phyloP scores from a whole-genome alignment of 257 asterid genomes.

The Lithospermum erythrorhizon region DNA sequence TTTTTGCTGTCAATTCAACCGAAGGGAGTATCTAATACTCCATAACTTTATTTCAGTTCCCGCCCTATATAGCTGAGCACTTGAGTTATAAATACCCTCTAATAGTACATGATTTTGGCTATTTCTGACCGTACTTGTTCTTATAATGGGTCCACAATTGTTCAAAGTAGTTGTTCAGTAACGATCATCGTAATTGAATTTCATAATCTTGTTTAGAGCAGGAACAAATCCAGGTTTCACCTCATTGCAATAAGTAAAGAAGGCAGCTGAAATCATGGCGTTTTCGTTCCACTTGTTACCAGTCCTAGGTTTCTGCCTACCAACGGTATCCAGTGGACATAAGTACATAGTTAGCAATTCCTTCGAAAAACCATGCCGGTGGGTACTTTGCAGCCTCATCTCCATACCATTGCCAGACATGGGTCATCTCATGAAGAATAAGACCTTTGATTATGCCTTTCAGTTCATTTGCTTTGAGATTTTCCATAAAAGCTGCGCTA shows the following conservation, averaged over 20 bases:
- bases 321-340: not conserved
- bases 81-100: too few species aligned
- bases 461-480: not conserved
- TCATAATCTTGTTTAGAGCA: not conserved
- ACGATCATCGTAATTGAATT: not conserved
- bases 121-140: too few species aligned
- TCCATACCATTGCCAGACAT: slow-evolving; percentile 35
- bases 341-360: not conserved
- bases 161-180: not conserved
- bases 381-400: not conserved
- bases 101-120: too few species aligned
- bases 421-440: slow-evolving; percentile 35
- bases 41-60: too few species aligned
- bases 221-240: not conserved
- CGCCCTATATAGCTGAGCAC: too few species aligned
- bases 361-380: not conserved
- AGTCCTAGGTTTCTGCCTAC: not conserved
- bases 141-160: not conserved
- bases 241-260: not conserved
- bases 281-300: not conserved
- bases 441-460: not conserved
- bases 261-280: not conserved
- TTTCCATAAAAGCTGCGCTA: too few species aligned
- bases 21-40: too few species aligned
- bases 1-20: too few species aligned